Conservation (phyloP, 1,139 yeast species). For the Taphrina wiesneri region DNA sequence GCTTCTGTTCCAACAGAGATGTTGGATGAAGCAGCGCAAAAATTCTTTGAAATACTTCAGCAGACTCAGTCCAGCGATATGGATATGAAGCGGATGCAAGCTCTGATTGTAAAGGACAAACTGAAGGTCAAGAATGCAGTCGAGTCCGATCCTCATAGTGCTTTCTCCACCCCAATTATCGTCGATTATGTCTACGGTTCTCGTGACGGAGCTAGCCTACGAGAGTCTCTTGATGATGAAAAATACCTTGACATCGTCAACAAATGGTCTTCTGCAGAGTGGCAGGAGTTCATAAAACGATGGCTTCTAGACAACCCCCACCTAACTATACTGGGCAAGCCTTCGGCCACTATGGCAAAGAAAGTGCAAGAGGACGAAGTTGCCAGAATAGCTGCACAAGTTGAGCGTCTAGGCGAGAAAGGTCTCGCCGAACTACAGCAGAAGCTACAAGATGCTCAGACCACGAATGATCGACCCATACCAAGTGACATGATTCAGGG, state of each 20-base stretch:
- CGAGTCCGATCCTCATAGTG: slow-evolving; percentile 35
- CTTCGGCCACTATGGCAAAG: slow-evolving; percentile 66
- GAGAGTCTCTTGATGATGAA: slow-evolving; percentile 57
- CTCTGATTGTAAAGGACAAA: slow-evolving; percentile 64
- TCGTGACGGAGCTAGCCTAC: slow-evolving; percentile 59
- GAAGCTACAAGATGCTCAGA: slow-evolving; percentile 62
- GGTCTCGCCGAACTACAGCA: slow-evolving; percentile 60
- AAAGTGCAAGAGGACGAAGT: slow-evolving; percentile 56
- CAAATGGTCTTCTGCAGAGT: slow-evolving; percentile 64
- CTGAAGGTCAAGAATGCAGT: slow-evolving; percentile 63
- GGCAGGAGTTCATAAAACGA: slow-evolving; percentile 60
- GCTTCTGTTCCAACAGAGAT: slow-evolving; percentile 64
- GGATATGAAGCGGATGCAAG: slow-evolving; percentile 66
- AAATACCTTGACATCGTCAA: slow-evolving; percentile 61
- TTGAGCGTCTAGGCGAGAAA: slow-evolving; percentile 56
- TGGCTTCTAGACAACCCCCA: slow-evolving; percentile 66
- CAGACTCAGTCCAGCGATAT: slow-evolving; percentile 57
- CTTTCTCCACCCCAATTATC: slow-evolving; percentile 66
- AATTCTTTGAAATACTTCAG: slow-evolving; percentile 55
- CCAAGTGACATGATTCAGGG: slow-evolving; percentile 64
- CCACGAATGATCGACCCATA: slow-evolving; percentile 67
- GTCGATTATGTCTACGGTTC: slow-evolving; percentile 79
- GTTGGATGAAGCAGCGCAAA: slow-evolving; percentile 56
- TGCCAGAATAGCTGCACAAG: slow-evolving; percentile 54
- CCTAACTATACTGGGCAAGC: slow-evolving; percentile 72